Base-by-base conservation (phyloP, 495 filamentous ascomycete genomes). In the Trichocladium uniseriatum region DNA sequence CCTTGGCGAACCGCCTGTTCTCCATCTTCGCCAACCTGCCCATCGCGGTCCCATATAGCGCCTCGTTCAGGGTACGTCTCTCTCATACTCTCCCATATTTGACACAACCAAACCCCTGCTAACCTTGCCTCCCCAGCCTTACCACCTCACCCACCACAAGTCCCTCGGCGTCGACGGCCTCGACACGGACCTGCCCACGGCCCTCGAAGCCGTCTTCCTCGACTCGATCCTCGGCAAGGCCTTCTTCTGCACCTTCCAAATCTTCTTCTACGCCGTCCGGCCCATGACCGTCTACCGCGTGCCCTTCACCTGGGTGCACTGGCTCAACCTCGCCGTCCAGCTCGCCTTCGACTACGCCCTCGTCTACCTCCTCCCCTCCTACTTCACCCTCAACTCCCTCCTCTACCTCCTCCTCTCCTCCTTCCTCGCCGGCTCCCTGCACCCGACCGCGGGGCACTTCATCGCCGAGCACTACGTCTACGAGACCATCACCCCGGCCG, bases 401-500 rank as follows among this genome's bases (percentile, higher is more conserved):
- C 72, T 77, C 45, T 99, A 99, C 71, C 66, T 97, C 34, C 68
- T 97, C 6, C 65, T 87, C 38, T 89, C 81, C 52, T 89, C 84
- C 42, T 99, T 99, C 78, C 76, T 97, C 0, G 94, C 94, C 2
- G 94, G 94, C 24, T 86, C 80, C 19, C 75, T 99, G 37, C 94
- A 99, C 67, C 94, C 94, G 6, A 91, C 89, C 44, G 94, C 94
- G 0, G 94, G 87, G 13, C 94, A 99, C 68, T 99, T 99, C 75
- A 97, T 98, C 67, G 89, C 92, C 49, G 94, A 99, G 69, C 94
- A 99, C 77, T 99, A 99, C 75, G 88, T 99, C 53, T 96, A 97
- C 68, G 82, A 85, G 38, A 78, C 82, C 24, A 73, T 80, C 14
- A 68, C 77, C 10, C 62, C 73, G 1, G 69, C 73, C 20, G 79